Base-by-base conservation (phyloP, 139 green algal species). In the Ostreobium quekettii region DNA sequence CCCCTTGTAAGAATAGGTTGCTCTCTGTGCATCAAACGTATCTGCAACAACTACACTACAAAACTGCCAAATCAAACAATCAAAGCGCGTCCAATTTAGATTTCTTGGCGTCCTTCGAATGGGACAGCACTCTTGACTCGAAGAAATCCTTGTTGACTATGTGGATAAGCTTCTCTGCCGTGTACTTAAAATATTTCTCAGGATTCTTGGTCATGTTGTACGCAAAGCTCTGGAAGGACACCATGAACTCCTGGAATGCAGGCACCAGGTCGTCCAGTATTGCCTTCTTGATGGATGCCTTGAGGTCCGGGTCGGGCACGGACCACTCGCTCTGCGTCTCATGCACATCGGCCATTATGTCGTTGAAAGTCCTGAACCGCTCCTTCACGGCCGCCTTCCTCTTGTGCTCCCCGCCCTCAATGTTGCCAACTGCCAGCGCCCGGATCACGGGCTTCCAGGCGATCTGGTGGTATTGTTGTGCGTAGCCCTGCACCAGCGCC, bases 171-270 rank as follows among this genome's bases (percentile, higher is more conserved):
- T n/a, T n/a, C n/a, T n/a, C n/a, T n/a, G n/a, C n/a, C n/a, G n/a
- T n/a, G n/a, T n/a, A 53, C 59, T 66, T 66, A 5, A 66, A 47
- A 46, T 66, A 66, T 31, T 66, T 66, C 26, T 66, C 59, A 7
- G 7, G 4, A 38, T 38, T 66, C 30, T 66, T 66, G 7, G 59
- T 42, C n/a, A n/a, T n/a, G n/a, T n/a, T n/a, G 32, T 48, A 66
- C 6, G 29, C 29, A 47, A 30, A 22, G 7, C 47, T 46, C 30
- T 66, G n/a, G 28, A 66, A 47, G 5, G 19, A 28, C 8, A 48
- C 59, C 4, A n/a, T 28, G 30, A 66, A 66, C 7, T 28, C 11
- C 5, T 5, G 7, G 26, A 48, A 66, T 11, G 30, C 59, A 15
- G 59, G 59, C 6, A 66, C 24, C 59, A 42, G 5, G 5, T 47